Evolutionary conservation across 2,329 filamentous ascomycete genomes (phyloP).

Genomic region (Sporothrix humicola): DNA sequence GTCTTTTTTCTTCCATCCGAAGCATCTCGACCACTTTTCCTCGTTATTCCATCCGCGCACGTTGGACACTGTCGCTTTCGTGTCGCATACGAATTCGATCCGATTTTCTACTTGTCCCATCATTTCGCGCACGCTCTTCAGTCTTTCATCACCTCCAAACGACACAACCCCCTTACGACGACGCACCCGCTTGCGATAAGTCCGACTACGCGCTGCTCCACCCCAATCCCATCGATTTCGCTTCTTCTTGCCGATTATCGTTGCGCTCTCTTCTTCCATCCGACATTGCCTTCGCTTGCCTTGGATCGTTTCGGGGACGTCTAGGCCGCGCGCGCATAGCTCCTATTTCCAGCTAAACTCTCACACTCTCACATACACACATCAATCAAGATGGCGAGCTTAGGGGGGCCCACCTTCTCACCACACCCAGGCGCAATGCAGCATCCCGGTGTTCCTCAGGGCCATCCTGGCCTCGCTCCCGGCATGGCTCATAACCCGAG

Average conservation of each 20-base stretch:
- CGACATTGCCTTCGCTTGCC: constrained; percentile 7
- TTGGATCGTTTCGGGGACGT: constrained; percentile 6
- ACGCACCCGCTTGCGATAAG: constrained; percentile 25
- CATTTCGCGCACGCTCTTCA: not conserved
- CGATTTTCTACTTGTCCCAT: not conserved
- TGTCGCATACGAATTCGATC: not conserved
- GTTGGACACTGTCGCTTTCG: not conserved
- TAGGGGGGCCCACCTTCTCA: constrained; percentile 63
- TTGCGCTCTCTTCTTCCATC: not conserved
- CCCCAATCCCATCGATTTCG: not conserved
- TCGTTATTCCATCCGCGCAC: not conserved
- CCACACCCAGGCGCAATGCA: constrained; percentile 75
- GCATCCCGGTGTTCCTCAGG: constrained; percentile 70
- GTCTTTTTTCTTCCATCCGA: not conserved
- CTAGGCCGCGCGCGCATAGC: constrained; percentile 17
- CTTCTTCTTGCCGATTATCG: not conserved
- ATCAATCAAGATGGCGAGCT: constrained; percentile 70
- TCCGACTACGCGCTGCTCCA: constrained; percentile 1
- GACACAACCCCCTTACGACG: not conserved
- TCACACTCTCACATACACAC: not conserved
- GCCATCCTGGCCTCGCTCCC: constrained; percentile 64
- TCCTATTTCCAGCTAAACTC: too few relatives aligned
- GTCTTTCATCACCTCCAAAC: not conserved
- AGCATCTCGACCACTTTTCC: not conserved
- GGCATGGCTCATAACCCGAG: constrained; percentile 71